Base-by-base conservation (phyloP, 345 rosid species). In the Melaleuca alternifolia region DNA sequence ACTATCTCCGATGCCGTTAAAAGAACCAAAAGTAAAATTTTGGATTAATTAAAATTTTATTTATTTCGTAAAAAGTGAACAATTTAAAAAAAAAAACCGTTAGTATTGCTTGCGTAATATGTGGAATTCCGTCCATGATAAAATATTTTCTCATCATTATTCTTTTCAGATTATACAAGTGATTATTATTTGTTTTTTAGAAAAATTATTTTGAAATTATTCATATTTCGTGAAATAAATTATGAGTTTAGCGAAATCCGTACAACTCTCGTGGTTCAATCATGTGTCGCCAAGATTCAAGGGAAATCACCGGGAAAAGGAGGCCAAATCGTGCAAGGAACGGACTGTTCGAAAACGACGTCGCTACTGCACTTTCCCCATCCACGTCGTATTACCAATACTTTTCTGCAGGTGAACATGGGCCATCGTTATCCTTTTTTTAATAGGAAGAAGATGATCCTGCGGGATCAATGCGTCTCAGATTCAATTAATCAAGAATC, bases 161-260 rank as follows among this genome's bases (percentile, higher is more conserved):
- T 5, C 9, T 28, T 61, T 61, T 61, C 10, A 61, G 28, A 8
- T 11, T 0, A 59, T 26, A 12, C 0, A 0, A 1, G 11, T 0
- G 2, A 61, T 12, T 0, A 26, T 0, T 16, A 2, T 41, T 41
- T 41, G 41, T 41, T n/a, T 26, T 15, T 4, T 1, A 30, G 3
- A 0, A 16, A 30, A 30, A 30, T 0, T 2, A 30, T 62, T 62
- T 30, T 14, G 0, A 8, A 5, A 4, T 8, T 0, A 1, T 65
- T 30, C 1, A 30, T 7, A 15, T 62, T 4, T 33, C 0, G 10
- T 0, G 10, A 61, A 28, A 61, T 6, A 50, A n/a, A n/a, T n/a
- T n/a, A 7, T 10, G 6, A 5, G 0, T 37, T 37, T 10, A 9
- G 0, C 1, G 13, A 24, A 48, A 33, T 16, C 79, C 24, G 48